phyloP scores from a whole-genome alignment of 2,329 filamentous ascomycete genomes.

The Ophiosphaerella korrae region DNA sequence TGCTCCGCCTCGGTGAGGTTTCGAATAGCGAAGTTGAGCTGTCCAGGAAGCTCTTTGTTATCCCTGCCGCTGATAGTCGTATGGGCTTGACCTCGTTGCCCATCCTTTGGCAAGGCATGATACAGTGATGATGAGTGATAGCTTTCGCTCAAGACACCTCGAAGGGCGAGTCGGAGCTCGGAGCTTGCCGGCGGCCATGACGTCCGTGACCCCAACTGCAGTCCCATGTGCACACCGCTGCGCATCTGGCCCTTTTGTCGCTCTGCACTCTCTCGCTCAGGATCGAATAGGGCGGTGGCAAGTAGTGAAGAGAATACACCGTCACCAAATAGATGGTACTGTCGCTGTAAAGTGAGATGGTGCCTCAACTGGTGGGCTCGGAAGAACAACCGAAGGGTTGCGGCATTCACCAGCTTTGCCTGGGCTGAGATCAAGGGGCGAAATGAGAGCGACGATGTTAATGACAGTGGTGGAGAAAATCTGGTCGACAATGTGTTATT shows the following conservation, averaged over 20 bases:
- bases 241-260: conserved; percentile 70
- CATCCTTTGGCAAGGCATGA: conserved; percentile 20
- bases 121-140: conserved; percentile 56
- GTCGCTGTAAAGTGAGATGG: conserved; percentile 75
- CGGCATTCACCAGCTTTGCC: conserved; percentile 75
- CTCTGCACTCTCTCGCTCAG: conserved; percentile 80
- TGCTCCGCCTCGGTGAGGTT: conserved; percentile 75
- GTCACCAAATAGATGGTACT: conserved; percentile 84
- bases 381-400: conserved; percentile 79
- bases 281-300: conserved; percentile 82
- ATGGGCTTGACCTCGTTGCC: background rate
- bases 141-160: conserved; percentile 81
- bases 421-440: conserved; percentile 75
- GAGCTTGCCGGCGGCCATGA: conserved; percentile 94
- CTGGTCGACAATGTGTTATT: conserved; percentile 5
- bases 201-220: conserved; percentile 79
- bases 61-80: conserved; percentile 22
- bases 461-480: conserved; percentile 60
- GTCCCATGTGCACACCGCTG: conserved; percentile 71
- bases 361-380: conserved; percentile 70
- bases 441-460: conserved; percentile 72
- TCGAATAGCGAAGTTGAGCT: conserved; percentile 75
- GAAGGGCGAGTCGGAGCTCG: conserved; percentile 85
- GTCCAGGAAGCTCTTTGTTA: conserved; percentile 49
- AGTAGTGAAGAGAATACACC: conserved; percentile 81